Evolutionary conservation across 441 rosid genomes (phyloP), one percentile per base, ranked within the genome.

Genomic region (Euphorbia celastroides): DNA sequence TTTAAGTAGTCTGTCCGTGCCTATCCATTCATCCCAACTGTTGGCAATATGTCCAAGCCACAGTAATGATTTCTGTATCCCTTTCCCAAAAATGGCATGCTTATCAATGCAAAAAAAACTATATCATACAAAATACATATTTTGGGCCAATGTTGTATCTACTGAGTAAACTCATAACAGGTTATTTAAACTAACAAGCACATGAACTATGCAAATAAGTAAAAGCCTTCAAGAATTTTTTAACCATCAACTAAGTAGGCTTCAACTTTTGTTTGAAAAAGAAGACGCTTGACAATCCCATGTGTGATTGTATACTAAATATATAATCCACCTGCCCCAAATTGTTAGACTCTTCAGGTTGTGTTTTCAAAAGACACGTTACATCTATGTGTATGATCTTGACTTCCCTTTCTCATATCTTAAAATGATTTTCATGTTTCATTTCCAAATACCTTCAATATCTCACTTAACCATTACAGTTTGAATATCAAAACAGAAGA

Each of bases 11-110:
- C 99, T 85, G 46, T 88, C 98, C 16, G 80, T 71, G n/a, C 90
- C 88, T 73, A 94, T 93, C 99, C 99, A 92, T 76, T 94, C 99
- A 61, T 94, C 99, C 99, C 98, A 94, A 76, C 98, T 94, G 96
- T 86, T 80, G 81, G 81, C 86, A 87, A 86, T 57, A 79, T 81
- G 81, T 74, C 76, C 81, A 83, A 78, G 68, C 83, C 82, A 87
- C 71, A 75, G 73, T 74, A 70, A 78, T 79, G 80, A 78, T 82
- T 82, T 72, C 71, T 57, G 71, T 75, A 68, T 73, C 75, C 77
- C 80, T 76, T 79, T 74, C 63, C 57, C 28, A 26, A 57, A 73
- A 75, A 62, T 70, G 65, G 71, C 69, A 65, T 79, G 65, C 66
- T 70, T 70, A 76, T 78, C 71, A 79, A 79, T 52, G 57, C n/a